Base-by-base conservation (phyloP, 805 yeast species). In the Ascoidea rubescens region DNA sequence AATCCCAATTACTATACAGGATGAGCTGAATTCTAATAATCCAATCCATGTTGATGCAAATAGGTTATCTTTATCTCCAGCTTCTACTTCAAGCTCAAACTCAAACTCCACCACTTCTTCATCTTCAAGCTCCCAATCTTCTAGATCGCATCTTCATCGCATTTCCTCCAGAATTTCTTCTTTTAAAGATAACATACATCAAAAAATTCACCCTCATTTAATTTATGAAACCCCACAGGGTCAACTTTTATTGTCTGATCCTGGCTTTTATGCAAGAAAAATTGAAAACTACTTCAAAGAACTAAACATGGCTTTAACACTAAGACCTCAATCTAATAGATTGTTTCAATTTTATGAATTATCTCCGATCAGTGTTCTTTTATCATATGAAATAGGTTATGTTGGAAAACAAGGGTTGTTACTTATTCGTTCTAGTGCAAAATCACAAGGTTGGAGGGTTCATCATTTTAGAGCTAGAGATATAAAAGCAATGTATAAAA, bases 401-500 rank as follows among this genome's bases (percentile, higher is more conserved):
- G 80, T 79, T 52, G 96, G 98, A 1, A 93, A 89, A 60, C 96
- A 93, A 66, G 99, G 99, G 1, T 78, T 79, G 50, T 65, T 91
- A 53, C 78, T 85, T 52, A 78, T 90, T 48, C 80, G 89, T 21
- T 83, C 96, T 0, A 80, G 88, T 0, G 91, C 98, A 0, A 80
- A 79, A 56, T 74, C 89, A 0, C 95, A 88, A 63, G 98, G 99
- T 2, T 93, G 99, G 98, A 74, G 95, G 59, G 96, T 91, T 5
- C 86, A 93, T 3, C 97, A 91, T 62, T 79, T 88, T 66, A 80
- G 78, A 55, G 79, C 87, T 5, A 77, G 80, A 55, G 97, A 87
- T 60, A 70, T 88, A 59, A 77, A 79, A 58, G 89, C 87, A 44
- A 88, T 93, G 96, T 84, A 91, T 50, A 81, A 79, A 57, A 80